Base-by-base conservation (phyloP, 2,329 filamentous ascomycete species). In the Beauveria pseudobassiana region DNA sequence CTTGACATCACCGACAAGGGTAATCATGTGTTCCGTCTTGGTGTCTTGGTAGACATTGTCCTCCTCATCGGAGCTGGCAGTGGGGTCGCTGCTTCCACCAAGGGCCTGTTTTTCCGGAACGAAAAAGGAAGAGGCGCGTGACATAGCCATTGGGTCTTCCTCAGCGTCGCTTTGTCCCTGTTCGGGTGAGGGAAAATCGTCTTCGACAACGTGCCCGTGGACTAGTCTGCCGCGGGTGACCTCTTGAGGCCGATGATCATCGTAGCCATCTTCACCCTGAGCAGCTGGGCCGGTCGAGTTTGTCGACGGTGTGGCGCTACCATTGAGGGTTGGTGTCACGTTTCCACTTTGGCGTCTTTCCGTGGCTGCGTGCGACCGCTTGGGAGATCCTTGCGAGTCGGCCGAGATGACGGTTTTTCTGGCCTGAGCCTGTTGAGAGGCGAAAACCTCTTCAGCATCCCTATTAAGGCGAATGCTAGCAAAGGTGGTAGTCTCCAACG, bases 151-250 rank as follows among this genome's bases (percentile, higher is more conserved):
- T 16, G 89, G 85, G 65, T 96, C 91, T 4, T 91, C 87, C n/a
- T 89, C 84, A 1, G 80, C 79, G 20, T 84, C 77, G 64, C 81
- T 87, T 7, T 85, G 87, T 62, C 84, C 85, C n/a, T 86, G 93
- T 64, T 85, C 80, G 18, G 91, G 89, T 1, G 92, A 96, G 2
- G 89, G 89, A 70, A 92, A 93, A 71, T 96, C 89, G 71, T 97
- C 95, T 65, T 96, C 91, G 12, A 99, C 95, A 67, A 99, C 89
- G 72, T 98, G 95, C 16, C 95, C 95, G 68, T 97, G 92, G 9
- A 98, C 86, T 49, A 99, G 81, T 59, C 95, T 88, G 10, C 91
- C 93, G 63, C 93, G 93, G 48, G 93, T 96, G 53, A 99, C 93
- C 72, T 98, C 93, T 46, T 88, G 84, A 20, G 91, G 91, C 62